These are phyloP conservation scores for Petrea volubilis DNA, from an alignment of 257 asterid genomes.

Conservation along the genomic window DNA sequence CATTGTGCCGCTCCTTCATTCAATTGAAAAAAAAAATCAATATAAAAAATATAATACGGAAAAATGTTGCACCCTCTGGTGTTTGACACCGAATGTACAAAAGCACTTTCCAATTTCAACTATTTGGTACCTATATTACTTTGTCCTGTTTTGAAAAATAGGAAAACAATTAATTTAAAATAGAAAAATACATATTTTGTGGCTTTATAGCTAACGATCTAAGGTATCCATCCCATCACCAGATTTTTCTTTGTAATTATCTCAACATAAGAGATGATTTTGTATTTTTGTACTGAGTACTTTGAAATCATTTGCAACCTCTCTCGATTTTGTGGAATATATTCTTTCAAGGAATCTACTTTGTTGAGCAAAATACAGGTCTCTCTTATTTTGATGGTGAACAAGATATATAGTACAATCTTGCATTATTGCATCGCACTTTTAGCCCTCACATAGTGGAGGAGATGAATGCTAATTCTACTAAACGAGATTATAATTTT, in stretches of 20 bases:
- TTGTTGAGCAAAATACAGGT: constrained; percentile 7
- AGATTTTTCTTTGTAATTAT: not conserved
- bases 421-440: constrained; percentile 22
- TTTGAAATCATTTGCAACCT: not conserved
- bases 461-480: constrained; percentile 1
- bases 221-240: not conserved
- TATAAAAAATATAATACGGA: too few species aligned
- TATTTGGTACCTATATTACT: too few species aligned
- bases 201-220: not conserved
- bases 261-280: not conserved
- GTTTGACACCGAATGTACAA: too few species aligned
- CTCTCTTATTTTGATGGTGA: constrained; percentile 33
- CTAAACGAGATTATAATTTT: not conserved
- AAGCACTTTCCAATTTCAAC: too few species aligned
- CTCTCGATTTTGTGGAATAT: constrained; percentile 21
- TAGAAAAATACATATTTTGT: not conserved
- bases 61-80: too few species aligned
- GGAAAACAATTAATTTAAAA: not conserved
- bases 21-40: not conserved
- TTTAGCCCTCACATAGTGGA: not conserved
- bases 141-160: too few species aligned
- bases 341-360: constrained; percentile 30
- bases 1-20: too few species aligned
- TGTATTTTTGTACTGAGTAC: too few species aligned
- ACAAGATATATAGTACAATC: constrained; percentile 9